Base-by-base conservation (phyloP, 1,139 yeast genomes). In the Insectozyma bohioensis region DNA sequence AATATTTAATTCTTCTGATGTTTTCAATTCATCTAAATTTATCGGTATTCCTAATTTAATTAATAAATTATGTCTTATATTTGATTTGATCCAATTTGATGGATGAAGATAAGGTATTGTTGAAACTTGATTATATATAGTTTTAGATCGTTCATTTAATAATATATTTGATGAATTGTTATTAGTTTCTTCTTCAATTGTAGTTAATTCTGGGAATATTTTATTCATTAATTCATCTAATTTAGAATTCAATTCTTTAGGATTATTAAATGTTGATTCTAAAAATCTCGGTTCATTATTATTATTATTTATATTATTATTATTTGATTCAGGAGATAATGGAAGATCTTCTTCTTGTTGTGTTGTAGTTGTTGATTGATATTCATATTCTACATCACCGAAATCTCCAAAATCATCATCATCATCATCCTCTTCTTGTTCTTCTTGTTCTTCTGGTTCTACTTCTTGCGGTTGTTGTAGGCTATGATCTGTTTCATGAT, bases 21-120 rank as follows among this genome's bases (percentile, higher is more conserved):
- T 16, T 1, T 47, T 41, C 19, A 74, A 49, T 42, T 75, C 78
- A 47, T 78, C 83, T 22, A 77, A 54, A 42, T 78, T 76, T 24
- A 78, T 67, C 0, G 85, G 84, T 6, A 80, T 68, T 0, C 84
- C 84, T 25, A 80, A 56, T 10, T 74, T 67, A 11, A 77, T 66
- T 27, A 81, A 60, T 30, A 81, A 53, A 42, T 70, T 67, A 43
- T 79, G 74, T 25, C 86, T 70, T 17, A 79, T 67, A 20, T 75
- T 67, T 58, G 78, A 76, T 36, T 67, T 65, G 21, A 64, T 63
- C 87, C 87, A 81, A 45, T 75, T 78, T 19, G 70, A 66, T 0
- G 78, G 79, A 20, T 62, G 65, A 28, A 72, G 52, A 34, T 64
- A 63, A 2, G 78, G 78, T 11, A 59, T 41, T 8, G 58, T 52